Conservation (phyloP, 208 protist genomes). For the Leishmania guyanensis region DNA sequence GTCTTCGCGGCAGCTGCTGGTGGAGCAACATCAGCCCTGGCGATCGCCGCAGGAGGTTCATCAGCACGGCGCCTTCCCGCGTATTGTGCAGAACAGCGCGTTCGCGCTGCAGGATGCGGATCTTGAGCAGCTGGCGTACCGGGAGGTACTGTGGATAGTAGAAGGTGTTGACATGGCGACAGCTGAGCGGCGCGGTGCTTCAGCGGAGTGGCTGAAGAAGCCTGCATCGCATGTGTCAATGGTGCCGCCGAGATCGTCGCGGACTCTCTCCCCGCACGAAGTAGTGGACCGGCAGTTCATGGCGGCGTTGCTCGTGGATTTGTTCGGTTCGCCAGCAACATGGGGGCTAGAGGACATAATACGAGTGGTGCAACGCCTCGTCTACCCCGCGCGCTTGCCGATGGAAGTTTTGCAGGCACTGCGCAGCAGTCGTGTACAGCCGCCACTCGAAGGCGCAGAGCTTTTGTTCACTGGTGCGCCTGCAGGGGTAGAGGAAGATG, state of each 20-base stretch:
- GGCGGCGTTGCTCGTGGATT: slow-evolving; percentile 8
- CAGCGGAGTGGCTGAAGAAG: not conserved
- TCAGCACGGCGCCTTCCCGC: slow-evolving; percentile 22
- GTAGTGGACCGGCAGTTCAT: slow-evolving; percentile 13
- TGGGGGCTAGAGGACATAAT: slow-evolving; percentile 19
- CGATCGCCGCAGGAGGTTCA: slow-evolving; percentile 14
- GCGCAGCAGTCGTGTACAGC: slow-evolving; percentile 14
- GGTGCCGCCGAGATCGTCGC: not conserved
- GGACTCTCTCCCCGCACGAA: slow-evolving; percentile 6
- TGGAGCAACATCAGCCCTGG: slow-evolving; percentile 15
- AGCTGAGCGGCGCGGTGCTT: not conserved
- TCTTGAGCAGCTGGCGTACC: slow-evolving; percentile 20
- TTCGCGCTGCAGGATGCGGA: slow-evolving; percentile 19
- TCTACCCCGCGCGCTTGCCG: slow-evolving; percentile 14
- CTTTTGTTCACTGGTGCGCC: not conserved
- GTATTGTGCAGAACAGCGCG: slow-evolving; percentile 22
- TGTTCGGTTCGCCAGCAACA: not conserved
- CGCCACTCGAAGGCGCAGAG: slow-evolving; percentile 20
- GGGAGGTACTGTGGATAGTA: slow-evolving; percentile 17
- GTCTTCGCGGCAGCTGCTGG: not conserved
- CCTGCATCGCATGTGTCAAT: not conserved
- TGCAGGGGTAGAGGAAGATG: not conserved
- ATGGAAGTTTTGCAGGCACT: slow-evolving; percentile 8
- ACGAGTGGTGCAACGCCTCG: slow-evolving; percentile 11
- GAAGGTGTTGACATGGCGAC: not conserved